Base-by-base conservation (phyloP, 768 basidiomycete species). In the Lactifluus piperatus region DNA sequence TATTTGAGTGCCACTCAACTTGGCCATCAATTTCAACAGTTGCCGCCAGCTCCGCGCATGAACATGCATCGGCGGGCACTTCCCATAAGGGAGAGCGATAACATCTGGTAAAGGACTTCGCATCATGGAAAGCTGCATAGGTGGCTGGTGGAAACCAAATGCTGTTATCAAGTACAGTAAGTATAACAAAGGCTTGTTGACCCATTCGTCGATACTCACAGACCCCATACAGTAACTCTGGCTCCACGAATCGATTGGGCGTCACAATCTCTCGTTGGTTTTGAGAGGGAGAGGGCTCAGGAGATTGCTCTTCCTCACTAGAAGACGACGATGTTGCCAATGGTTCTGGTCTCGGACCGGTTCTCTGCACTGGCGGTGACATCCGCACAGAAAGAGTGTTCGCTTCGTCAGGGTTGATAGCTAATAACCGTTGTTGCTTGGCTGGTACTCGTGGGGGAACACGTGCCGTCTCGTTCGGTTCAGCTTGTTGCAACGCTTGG, bases 1-100 rank as follows among this genome's bases (percentile, higher is more conserved):
- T 46, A 92, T 73, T 51, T 81, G 81, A 5, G 86, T 85, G 30
- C 77, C 81, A 56, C 85, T 84, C 57, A 90, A 70, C 60, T 83
- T 75, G 27, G 88, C 89, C 81, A 92, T 82, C 43, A 91, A 69
- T 65, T 82, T 86, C 39, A 91, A 74, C 54, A 91, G 65, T 68
- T 83, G 81, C 26, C 82, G 79, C 90, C 90, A 92, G 62, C 73
- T 84, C 6, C 83, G 81, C 1, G 86, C 85, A 65, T 85, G 84
- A 36, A 92, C 71, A 68, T 91, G 86, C 57, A 90, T 75, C 10
- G 86, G 78, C 13, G 84, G 81, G 46, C 77, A 81, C 60, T 79
- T 80, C 5, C 83, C 85, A 66, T 84, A 85, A 5, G 86, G 86
- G 55, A 92, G 73, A 5, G 81, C 79, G n/a, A 92, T 82, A 44